Conservation (phyloP, 257 asterid genomes). For the Ligustrum vulgare region DNA sequence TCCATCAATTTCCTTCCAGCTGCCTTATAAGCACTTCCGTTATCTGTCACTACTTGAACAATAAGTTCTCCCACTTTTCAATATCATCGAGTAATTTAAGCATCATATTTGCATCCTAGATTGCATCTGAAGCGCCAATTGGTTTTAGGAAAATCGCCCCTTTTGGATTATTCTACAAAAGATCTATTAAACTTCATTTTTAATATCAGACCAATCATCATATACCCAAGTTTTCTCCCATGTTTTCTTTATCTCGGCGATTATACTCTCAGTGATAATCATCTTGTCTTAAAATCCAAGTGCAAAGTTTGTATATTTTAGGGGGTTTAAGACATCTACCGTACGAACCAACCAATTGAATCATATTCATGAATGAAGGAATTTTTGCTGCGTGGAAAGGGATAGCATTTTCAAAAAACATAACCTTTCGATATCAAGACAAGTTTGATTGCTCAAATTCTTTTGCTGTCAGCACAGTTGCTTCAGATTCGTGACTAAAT, state of each 20-base stretch:
- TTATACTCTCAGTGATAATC: too few species aligned
- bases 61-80: neutral
- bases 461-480: neutral
- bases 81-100: neutral
- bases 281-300: neutral
- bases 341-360: neutral
- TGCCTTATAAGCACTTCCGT: neutral
- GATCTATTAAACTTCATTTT: too few species aligned
- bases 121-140: neutral
- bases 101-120: neutral
- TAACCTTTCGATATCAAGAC: neutral
- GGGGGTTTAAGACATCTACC: neutral
- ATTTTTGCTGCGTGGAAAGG: neutral
- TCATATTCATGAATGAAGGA: neutral
- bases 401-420: neutral
- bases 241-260: neutral
- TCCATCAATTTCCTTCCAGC: neutral
- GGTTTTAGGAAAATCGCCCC: too few species aligned
- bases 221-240: neutral
- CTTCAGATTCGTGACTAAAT: neutral
- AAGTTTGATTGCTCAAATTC: neutral
- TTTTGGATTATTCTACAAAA: too few species aligned
- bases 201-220: neutral
- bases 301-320: neutral
- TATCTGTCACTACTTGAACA: neutral